Evolutionary conservation across 805 yeast species (phyloP).

Genomic region (Candida patagonica): DNA sequence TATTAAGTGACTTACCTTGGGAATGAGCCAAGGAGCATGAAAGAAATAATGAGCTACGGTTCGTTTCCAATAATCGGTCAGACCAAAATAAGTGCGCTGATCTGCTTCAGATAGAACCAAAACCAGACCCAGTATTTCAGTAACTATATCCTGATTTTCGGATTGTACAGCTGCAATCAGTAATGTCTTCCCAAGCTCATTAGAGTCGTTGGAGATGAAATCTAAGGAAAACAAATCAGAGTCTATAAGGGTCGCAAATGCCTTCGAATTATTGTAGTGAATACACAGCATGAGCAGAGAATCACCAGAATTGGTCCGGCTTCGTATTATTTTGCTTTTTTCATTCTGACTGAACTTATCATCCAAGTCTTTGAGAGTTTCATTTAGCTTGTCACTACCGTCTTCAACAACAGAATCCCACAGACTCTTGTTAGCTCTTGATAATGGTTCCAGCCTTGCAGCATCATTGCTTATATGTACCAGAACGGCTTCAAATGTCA

Average conservation of each 20-base stretch:
- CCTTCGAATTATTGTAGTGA: slow-evolving; percentile 34
- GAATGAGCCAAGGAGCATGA: slow-evolving; percentile 44
- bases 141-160: slow-evolving; percentile 39
- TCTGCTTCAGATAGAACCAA: slow-evolving; percentile 39
- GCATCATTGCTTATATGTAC: slow-evolving; percentile 46
- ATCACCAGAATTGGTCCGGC: slow-evolving; percentile 52
- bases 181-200: slow-evolving; percentile 45
- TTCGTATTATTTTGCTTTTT: slow-evolving; percentile 23
- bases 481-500: slow-evolving; percentile 77
- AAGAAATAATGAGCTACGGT: slow-evolving; percentile 67
- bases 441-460: slow-evolving; percentile 31
- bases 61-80: slow-evolving; percentile 44
- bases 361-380: slow-evolving; percentile 4
- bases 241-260: slow-evolving; percentile 40
- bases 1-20: slow-evolving; percentile 45
- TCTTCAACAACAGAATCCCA: slow-evolving; percentile 43
- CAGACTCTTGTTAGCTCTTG: slow-evolving; percentile 41
- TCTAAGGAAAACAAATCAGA: slow-evolving; percentile 52
- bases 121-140: slow-evolving; percentile 40
- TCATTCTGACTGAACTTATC: slow-evolving; percentile 8
- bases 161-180: slow-evolving; percentile 52
- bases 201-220: slow-evolving; percentile 56
- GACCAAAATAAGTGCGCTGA: slow-evolving; percentile 38
- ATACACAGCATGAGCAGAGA: slow-evolving; percentile 61
- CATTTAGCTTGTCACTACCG: slow-evolving; percentile 2